Conservation (phyloP, 2,329 filamentous ascomycete species). For the Phoma sp. region DNA sequence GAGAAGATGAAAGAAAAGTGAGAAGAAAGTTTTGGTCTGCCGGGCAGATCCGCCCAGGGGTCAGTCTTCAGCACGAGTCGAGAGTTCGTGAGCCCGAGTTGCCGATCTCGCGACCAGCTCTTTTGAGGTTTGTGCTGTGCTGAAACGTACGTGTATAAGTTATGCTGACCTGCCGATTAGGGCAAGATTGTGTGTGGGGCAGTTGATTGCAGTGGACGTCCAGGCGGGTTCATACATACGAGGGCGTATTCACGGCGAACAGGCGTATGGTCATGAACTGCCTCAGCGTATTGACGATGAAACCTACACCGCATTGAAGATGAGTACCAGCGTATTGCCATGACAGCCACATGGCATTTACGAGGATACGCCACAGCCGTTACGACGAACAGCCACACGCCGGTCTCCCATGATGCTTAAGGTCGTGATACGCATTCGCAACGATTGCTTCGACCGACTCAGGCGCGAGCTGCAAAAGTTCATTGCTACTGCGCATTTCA, state of each 20-base stretch:
- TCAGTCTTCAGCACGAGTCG: background rate
- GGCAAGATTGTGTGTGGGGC: conserved; percentile 8
- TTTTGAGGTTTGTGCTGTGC: conserved; percentile 3
- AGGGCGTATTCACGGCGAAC: conserved; percentile 27
- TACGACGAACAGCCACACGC: conserved; percentile 47
- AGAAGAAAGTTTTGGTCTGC: conserved; percentile 8
- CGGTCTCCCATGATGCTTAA: conserved; percentile 33
- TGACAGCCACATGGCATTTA: too few species aligned
- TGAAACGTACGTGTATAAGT: background rate
- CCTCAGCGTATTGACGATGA: too few species aligned
- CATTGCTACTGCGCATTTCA: conserved; percentile 30
- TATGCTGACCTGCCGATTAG: conserved; percentile 11
- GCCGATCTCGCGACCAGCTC: background rate
- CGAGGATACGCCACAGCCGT: too few species aligned
- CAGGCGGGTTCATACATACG: background rate
- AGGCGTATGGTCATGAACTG: too few species aligned
- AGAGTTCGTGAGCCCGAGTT: background rate
- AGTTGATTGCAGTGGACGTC: conserved; percentile 10
- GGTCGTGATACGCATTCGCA: conserved; percentile 26
- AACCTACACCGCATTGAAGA: too few species aligned
- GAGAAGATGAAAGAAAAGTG: background rate
- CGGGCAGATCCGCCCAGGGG: conserved; percentile 11
- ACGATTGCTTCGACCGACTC: conserved; percentile 32
- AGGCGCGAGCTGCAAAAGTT: conserved; percentile 21
- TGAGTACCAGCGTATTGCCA: too few species aligned